Percentiles rank a stretch among this genome's conserved stretches.
Conservation (phyloP, 2,329 filamentous ascomycete species). For the Tricladium varicosporioides region DNA sequence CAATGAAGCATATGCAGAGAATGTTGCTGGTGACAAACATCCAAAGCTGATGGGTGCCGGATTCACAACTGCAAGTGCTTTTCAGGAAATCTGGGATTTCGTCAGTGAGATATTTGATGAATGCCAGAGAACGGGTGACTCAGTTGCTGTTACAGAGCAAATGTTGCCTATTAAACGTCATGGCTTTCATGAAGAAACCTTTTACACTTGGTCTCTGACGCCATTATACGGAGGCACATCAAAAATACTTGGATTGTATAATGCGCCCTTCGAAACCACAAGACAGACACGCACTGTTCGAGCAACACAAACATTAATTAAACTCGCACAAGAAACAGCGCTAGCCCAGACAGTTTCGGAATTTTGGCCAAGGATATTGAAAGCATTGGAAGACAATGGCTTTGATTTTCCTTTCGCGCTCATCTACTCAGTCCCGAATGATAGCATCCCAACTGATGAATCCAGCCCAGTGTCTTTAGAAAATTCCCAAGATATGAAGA, state of each 20-base stretch:
- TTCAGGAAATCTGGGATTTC: conserved; percentile 72
- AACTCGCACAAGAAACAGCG: conserved; percentile 72
- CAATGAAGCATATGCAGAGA: conserved; percentile 66
- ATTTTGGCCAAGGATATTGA: conserved; percentile 70
- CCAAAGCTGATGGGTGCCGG: conserved; percentile 60
- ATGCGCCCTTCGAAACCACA: conserved; percentile 79
- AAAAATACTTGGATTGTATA: conserved; percentile 72
- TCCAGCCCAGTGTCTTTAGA: conserved; percentile 67
- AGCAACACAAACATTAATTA: conserved; percentile 72
- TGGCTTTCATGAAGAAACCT: conserved; percentile 73
- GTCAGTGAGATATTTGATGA: conserved; percentile 66
- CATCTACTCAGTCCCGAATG: conserved; percentile 72
- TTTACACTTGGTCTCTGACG: conserved; percentile 58
- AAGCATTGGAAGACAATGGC: conserved; percentile 69
- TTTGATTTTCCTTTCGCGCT: conserved; percentile 73
- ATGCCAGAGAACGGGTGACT: conserved; percentile 67
- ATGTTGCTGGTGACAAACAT: conserved; percentile 75
- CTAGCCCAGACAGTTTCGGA: conserved; percentile 65
- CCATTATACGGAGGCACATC: conserved; percentile 73
- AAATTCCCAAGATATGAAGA: conserved; percentile 57
- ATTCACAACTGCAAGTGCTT: conserved; percentile 46
- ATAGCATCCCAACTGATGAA: conserved; percentile 58
- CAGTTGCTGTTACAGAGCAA: conserved; percentile 79
- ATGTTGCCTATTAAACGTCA: conserved; percentile 68
- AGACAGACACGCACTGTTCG: conserved; percentile 71